These are phyloP conservation scores for Hirschioporus abietinus DNA, from an alignment of 768 basidiomycete genomes.

Conservation along the genomic window DNA sequence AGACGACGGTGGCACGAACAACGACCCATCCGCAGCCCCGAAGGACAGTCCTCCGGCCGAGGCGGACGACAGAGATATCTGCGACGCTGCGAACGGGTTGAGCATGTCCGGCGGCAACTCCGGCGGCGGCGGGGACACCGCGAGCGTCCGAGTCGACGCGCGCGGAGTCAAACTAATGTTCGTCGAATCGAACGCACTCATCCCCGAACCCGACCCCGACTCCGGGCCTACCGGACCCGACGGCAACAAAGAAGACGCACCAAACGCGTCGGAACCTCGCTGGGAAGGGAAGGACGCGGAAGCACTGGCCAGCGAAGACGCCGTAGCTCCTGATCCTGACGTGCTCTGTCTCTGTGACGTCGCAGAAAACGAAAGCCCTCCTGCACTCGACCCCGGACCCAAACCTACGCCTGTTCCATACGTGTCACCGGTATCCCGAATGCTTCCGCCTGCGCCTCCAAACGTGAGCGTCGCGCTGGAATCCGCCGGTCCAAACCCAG, in stretches of 20 bases:
- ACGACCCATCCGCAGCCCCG: conserved; percentile 6
- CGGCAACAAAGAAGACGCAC: neutral
- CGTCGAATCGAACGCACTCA: neutral
- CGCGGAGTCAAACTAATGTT: neutral
- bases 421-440: neutral
- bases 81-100: conserved; percentile 2
- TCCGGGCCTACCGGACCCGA: neutral
- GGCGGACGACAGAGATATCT: neutral
- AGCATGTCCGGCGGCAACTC: neutral
- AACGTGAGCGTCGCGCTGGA: neutral
- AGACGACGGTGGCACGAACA: neutral
- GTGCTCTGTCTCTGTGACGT: neutral
- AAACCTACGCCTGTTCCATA: neutral
- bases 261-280: neutral
- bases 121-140: neutral
- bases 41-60: conserved; percentile 5
- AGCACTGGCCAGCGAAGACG: neutral
- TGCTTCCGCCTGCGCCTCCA: neutral
- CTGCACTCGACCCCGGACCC: neutral
- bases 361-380: neutral
- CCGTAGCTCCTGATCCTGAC: neutral
- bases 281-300: no score
- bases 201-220: no score
- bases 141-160: neutral
- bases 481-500: neutral